Evolutionary conservation across 2,329 filamentous ascomycete species (phyloP).

Genomic region (Pseudogymnoascus sp.): DNA sequence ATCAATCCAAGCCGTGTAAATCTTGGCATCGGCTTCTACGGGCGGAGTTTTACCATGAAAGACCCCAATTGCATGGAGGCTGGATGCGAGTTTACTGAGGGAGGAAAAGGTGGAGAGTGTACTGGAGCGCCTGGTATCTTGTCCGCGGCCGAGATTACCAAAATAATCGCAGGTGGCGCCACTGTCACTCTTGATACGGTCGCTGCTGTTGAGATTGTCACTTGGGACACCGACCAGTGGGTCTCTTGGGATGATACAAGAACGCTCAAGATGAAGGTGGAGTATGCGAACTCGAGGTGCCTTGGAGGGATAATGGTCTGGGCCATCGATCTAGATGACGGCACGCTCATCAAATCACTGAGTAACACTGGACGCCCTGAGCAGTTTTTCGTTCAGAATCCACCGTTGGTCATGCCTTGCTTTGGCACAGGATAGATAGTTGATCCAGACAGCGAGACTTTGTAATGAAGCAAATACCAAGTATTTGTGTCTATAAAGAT

Average conservation of each 20-base stretch:
- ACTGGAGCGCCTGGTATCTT: slow-evolving; percentile 26
- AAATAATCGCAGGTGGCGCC: slow-evolving; percentile 18
- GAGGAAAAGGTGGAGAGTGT: slow-evolving; percentile 22
- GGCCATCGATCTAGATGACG: slow-evolving; percentile 15
- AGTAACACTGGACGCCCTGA: background rate
- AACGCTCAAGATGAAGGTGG: slow-evolving; percentile 15
- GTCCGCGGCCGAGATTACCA: slow-evolving; percentile 29
- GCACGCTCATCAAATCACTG: background rate
- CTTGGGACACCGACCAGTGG: slow-evolving; percentile 31
- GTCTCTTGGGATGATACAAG: slow-evolving; percentile 29
- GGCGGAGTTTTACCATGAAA: slow-evolving; percentile 21
- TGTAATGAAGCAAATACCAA: background rate
- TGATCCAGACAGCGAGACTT: background rate
- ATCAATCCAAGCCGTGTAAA: slow-evolving; percentile 34
- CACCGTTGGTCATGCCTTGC: background rate
- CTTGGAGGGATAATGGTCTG: slow-evolving; percentile 20
- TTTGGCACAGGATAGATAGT: background rate
- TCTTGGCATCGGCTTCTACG: slow-evolving; percentile 40
- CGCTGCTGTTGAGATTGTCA: slow-evolving; percentile 28
- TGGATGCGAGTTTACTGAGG: slow-evolving; percentile 18
- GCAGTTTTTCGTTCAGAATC: background rate
- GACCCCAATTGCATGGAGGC: slow-evolving; percentile 17
- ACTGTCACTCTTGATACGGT: slow-evolving; percentile 19
- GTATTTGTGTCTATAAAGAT: background rate
- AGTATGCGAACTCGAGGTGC: slow-evolving; percentile 15